These are phyloP conservation scores for Diplotaxis tenuifolia DNA, from an alignment of 345 rosid species.

Conservation along the genomic window DNA sequence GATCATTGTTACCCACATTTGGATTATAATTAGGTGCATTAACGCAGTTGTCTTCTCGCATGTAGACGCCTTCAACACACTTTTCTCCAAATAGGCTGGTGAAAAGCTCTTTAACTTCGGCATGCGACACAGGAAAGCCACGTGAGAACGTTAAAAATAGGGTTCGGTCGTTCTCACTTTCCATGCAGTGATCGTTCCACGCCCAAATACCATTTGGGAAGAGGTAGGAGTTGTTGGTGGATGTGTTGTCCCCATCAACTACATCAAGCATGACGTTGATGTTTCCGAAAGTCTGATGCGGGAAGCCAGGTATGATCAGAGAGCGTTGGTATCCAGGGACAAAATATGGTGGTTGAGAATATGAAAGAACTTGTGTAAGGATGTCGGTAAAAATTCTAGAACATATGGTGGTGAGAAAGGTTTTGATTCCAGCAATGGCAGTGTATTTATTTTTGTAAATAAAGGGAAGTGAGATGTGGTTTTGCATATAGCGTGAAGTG, in stretches of 20 bases:
- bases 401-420: constrained; percentile 40
- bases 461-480: constrained; percentile 19
- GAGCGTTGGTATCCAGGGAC: not conserved
- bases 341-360: not conserved
- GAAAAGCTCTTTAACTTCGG: constrained; percentile 37
- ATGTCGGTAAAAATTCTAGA: constrained; percentile 40
- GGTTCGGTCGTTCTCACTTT: constrained; percentile 37
- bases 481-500: constrained; percentile 24
- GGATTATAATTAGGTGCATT: not conserved
- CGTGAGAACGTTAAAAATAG: constrained; percentile 54
- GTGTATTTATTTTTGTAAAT: constrained; percentile 32
- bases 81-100: constrained; percentile 25
- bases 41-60: not conserved
- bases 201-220: constrained; percentile 36
- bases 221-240: not conserved
- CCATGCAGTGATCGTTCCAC: constrained; percentile 34
- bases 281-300: constrained; percentile 44
- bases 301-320: constrained; percentile 43
- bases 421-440: constrained; percentile 45
- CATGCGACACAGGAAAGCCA: constrained; percentile 45
- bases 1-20: not conserved
- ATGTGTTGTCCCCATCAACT: not conserved
- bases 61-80: constrained; percentile 23
- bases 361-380: constrained; percentile 6
- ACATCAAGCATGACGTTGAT: constrained; percentile 22